Evolutionary conservation across 2,329 filamentous ascomycete genomes (phyloP).

Genomic region (Pestalotiopsis fici): DNA sequence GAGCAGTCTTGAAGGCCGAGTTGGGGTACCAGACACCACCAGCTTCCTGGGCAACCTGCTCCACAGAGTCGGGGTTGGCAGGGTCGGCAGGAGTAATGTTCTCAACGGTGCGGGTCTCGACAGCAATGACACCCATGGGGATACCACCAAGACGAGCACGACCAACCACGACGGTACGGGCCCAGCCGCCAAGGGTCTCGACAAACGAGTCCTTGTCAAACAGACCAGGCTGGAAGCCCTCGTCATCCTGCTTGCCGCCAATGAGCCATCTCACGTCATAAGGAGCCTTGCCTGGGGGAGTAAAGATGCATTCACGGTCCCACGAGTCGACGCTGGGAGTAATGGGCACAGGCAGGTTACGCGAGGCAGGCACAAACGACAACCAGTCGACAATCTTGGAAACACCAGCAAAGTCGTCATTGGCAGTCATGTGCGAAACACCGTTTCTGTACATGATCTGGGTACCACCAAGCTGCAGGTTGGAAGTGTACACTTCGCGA

Average conservation of each 20-base stretch:
- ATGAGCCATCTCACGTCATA: slow-evolving; percentile 97
- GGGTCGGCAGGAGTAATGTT: slow-evolving; percentile 96
- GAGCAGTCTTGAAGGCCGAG: slow-evolving; percentile 98
- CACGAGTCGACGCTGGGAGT: slow-evolving; percentile 81
- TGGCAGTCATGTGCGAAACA: slow-evolving; percentile 98
- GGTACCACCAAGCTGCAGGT: slow-evolving; percentile 98
- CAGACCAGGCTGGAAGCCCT: slow-evolving; percentile 85
- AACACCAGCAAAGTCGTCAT: slow-evolving; percentile 96
- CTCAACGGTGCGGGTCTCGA: slow-evolving; percentile 94
- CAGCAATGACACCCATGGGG: slow-evolving; percentile 95
- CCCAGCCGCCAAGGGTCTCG: slow-evolving; percentile 95
- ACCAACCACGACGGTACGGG: slow-evolving; percentile 92
- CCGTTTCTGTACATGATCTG: slow-evolving; percentile 99
- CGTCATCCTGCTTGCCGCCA: slow-evolving; percentile 79
- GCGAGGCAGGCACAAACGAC: slow-evolving; percentile 95
- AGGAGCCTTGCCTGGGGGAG: slow-evolving; percentile 76
- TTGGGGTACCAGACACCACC: slow-evolving; percentile 99
- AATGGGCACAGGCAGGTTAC: slow-evolving; percentile 90
- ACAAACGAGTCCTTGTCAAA: slow-evolving; percentile 98
- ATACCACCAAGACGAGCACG: slow-evolving; percentile 96
- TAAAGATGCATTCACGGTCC: slow-evolving; percentile 91
- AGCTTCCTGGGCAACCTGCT: slow-evolving; percentile 91
- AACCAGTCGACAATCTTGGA: slow-evolving; percentile 98
- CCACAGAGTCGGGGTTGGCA: slow-evolving; percentile 96
- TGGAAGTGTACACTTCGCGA: slow-evolving; percentile 98